These are phyloP conservation scores for Telopea speciosissima DNA, from an alignment of 177 flowering plant species.

Conservation along the genomic window DNA sequence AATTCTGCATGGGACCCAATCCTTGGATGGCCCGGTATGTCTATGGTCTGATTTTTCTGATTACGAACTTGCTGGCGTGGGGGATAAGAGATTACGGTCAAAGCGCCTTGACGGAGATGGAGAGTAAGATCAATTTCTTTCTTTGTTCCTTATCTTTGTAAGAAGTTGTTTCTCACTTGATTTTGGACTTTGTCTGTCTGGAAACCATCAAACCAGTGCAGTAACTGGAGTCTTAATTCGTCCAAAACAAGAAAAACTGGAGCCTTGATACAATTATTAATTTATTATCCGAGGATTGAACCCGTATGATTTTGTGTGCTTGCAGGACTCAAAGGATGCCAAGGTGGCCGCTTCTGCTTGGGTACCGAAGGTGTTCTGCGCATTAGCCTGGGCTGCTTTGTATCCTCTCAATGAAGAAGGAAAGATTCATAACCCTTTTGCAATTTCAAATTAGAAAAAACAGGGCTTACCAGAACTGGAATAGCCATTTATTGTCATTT, in stretches of 20 bases:
- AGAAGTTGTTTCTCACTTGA: too few species aligned
- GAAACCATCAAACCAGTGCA: too few species aligned
- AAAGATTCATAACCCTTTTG: background rate
- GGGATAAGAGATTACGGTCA: conserved; percentile 70
- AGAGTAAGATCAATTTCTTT: conserved; percentile 41
- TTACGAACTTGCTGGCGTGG: conserved; percentile 68
- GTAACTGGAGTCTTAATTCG: too few species aligned
- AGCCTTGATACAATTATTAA: too few species aligned
- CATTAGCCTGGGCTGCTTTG: conserved; percentile 87
- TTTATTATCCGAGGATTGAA: too few species aligned
- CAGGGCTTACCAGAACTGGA: background rate
- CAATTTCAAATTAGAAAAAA: background rate
- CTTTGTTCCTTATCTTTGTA: background rate
- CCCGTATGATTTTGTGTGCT: background rate
- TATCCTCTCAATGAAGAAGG: conserved; percentile 44
- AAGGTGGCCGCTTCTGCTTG: conserved; percentile 54
- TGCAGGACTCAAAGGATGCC: conserved; percentile 66
- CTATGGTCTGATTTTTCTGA: conserved; percentile 63
- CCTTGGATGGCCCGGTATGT: conserved; percentile 91
- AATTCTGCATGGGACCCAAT: conserved; percentile 54
- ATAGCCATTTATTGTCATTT: background rate
- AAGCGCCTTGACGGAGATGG: conserved; percentile 38
- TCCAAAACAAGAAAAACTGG: too few species aligned
- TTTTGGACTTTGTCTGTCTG: too few species aligned
- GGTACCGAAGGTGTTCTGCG: conserved; percentile 88